phyloP scores from a whole-genome alignment of 805 yeast genomes.

The Wickerhamomyces chaumierensis region DNA sequence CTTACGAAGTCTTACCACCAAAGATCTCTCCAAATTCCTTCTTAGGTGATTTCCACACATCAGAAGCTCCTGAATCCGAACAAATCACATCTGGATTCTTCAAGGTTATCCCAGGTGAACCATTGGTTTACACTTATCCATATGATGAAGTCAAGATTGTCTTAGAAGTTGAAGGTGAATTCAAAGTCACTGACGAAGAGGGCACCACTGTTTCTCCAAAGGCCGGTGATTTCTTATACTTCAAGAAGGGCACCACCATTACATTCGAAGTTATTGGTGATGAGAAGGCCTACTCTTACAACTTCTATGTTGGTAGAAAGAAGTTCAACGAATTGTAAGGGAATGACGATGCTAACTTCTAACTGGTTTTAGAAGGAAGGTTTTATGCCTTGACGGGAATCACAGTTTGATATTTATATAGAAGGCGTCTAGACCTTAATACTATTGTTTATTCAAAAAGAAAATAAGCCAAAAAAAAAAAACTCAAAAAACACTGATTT shows the following conservation, averaged over 20 bases:
- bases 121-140: constrained; percentile 49
- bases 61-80: constrained; percentile 44
- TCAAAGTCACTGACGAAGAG: constrained; percentile 49
- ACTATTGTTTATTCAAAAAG: too few species aligned
- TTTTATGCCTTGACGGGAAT: too few species aligned
- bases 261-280: constrained; percentile 53
- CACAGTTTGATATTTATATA: too few species aligned
- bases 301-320: constrained; percentile 18
- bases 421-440: too few species aligned
- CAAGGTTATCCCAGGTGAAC: constrained; percentile 59
- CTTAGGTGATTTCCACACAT: constrained; percentile 51
- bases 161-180: constrained; percentile 57
- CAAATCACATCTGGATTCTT: constrained; percentile 59
- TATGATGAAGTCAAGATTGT: constrained; percentile 62
- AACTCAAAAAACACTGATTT: too few species aligned
- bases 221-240: constrained; percentile 60
- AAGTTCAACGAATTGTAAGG: too few species aligned
- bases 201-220: constrained; percentile 44
- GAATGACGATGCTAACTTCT: too few species aligned
- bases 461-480: too few species aligned
- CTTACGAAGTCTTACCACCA: constrained; percentile 46
- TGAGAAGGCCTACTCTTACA: constrained; percentile 39
- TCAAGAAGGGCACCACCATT: constrained; percentile 57
- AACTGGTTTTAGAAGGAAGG: too few species aligned
- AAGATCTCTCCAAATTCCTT: constrained; percentile 53